Evolutionary conservation across 192 early-diverging fungal species (phyloP).

Genomic region (Podila clonocystis): DNA sequence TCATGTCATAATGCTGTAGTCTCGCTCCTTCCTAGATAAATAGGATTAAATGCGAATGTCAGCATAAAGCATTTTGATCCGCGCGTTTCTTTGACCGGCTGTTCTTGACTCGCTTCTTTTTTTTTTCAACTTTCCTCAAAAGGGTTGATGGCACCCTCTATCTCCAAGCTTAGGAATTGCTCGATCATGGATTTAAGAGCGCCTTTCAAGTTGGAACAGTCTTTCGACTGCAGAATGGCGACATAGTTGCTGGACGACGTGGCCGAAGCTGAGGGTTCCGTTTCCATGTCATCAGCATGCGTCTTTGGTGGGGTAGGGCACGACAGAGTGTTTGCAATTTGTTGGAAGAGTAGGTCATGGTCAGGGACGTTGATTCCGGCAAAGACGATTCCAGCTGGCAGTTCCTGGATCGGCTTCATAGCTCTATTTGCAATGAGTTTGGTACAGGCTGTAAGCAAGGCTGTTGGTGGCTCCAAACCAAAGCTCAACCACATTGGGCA

Average conservation of each 20-base stretch:
- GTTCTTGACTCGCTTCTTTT: neutral
- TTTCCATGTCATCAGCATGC: neutral
- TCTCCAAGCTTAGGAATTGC: constrained; percentile 62
- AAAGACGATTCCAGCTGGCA: constrained; percentile 79
- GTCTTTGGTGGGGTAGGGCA: constrained; percentile 29
- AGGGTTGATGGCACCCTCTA: constrained; percentile 26
- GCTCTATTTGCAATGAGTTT: constrained; percentile 25
- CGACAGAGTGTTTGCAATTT: constrained; percentile 57
- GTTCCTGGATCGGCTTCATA: constrained; percentile 67
- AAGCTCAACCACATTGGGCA: neutral
- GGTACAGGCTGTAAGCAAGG: constrained; percentile 8
- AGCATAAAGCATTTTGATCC: neutral
- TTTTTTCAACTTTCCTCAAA: constrained; percentile 48
- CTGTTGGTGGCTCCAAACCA: constrained; percentile 10
- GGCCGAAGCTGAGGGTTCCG: neutral
- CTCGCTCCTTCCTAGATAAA: constrained; percentile 28
- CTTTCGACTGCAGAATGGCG: constrained; percentile 73
- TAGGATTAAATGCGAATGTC: neutral
- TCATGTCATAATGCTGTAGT: constrained; percentile 71
- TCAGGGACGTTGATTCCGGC: constrained; percentile 80
- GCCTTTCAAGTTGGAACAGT: constrained; percentile 69
- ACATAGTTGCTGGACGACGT: constrained; percentile 54
- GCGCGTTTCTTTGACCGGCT: neutral
- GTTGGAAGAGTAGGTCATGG: constrained; percentile 75
- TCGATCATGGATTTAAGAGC: constrained; percentile 75